phyloP scores from a whole-genome alignment of 371 early-diverging fungal genomes.

The Apophysomyces ossiformis region DNA sequence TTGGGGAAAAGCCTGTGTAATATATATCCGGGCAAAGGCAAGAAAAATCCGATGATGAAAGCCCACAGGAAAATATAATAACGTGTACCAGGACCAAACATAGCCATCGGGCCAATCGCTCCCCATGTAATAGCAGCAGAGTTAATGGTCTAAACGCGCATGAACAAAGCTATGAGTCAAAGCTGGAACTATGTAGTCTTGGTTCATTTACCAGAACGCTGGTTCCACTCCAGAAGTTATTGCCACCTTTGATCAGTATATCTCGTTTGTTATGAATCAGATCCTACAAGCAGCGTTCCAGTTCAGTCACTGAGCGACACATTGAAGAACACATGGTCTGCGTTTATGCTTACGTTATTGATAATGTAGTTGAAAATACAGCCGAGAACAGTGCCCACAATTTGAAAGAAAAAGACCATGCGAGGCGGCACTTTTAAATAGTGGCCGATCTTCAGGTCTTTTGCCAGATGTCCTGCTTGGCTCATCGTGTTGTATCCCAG shows the following conservation, averaged over 20 bases:
- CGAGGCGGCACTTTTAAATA: slow-evolving; percentile 76
- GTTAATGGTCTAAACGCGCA: slow-evolving; percentile 39
- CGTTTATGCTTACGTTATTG: slow-evolving; percentile 19
- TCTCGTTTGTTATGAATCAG: slow-evolving; percentile 41
- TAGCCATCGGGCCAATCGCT: slow-evolving; percentile 47
- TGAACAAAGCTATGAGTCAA: neutral
- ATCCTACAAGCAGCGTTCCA: slow-evolving; percentile 18
- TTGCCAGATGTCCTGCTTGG: slow-evolving; percentile 50
- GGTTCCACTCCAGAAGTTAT: slow-evolving; percentile 51
- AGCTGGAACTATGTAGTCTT: neutral
- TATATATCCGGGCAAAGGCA: slow-evolving; percentile 44
- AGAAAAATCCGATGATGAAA: slow-evolving; percentile 46
- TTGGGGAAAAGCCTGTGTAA: slow-evolving; percentile 41
- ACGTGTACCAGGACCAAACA: slow-evolving; percentile 40
- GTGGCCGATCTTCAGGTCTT: slow-evolving; percentile 68
- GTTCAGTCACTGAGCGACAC: neutral
- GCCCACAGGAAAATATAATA: slow-evolving; percentile 41
- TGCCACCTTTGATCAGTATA: slow-evolving; percentile 34
- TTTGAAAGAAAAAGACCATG: slow-evolving; percentile 56
- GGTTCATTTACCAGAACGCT: slow-evolving; percentile 24
- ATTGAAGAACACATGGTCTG: too few species aligned
- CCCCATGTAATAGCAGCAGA: slow-evolving; percentile 64
- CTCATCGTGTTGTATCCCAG: slow-evolving; percentile 53
- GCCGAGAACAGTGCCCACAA: slow-evolving; percentile 60
- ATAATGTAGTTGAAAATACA: slow-evolving; percentile 50